A percentile compares a stretch with the other conserved stretches of the same genome.
These are phyloP conservation scores for Suhomyces anneliseae DNA, from an alignment of 1,139 yeast genomes.

Conservation along the genomic window DNA sequence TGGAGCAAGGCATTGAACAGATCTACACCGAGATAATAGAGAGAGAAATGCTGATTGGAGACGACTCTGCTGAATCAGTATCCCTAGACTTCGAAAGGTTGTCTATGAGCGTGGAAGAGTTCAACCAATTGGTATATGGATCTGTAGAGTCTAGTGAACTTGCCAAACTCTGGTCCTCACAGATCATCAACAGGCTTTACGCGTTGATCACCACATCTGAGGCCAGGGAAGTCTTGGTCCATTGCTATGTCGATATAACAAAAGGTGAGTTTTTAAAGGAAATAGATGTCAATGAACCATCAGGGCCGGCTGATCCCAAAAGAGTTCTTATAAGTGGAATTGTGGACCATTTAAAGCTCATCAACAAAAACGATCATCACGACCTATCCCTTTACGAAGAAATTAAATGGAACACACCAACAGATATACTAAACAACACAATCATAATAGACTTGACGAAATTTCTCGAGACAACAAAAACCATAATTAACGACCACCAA, in stretches of 20 bases:
- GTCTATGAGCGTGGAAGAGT: background rate
- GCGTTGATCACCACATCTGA: constrained; percentile 46
- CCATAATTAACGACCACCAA: constrained; percentile 19
- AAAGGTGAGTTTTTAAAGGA: constrained; percentile 24
- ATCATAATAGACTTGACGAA: constrained; percentile 22
- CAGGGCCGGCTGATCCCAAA: constrained; percentile 3
- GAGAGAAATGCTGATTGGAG: background rate
- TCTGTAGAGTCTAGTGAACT: constrained; percentile 19
- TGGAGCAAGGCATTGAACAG: constrained; percentile 3
- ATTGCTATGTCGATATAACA: constrained; percentile 45
- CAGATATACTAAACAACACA: constrained; percentile 13
- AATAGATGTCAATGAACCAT: background rate
- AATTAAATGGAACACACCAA: constrained; percentile 17
- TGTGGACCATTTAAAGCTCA: constrained; percentile 49
- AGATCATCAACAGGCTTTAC: constrained; percentile 33
- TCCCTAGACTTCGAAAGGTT: background rate
- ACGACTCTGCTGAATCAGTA: background rate
- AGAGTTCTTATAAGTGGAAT: constrained; percentile 59
- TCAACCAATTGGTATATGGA: constrained; percentile 12
- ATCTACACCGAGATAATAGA: constrained; percentile 1
- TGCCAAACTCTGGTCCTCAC: constrained; percentile 36
- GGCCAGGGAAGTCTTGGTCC: constrained; percentile 62
- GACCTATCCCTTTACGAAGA: constrained; percentile 28
- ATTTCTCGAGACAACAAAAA: constrained; percentile 19
- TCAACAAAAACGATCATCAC: constrained; percentile 14